These are phyloP conservation scores for Aquilaria yunnanensis DNA, from an alignment of 345 rosid species.

Conservation along the genomic window DNA sequence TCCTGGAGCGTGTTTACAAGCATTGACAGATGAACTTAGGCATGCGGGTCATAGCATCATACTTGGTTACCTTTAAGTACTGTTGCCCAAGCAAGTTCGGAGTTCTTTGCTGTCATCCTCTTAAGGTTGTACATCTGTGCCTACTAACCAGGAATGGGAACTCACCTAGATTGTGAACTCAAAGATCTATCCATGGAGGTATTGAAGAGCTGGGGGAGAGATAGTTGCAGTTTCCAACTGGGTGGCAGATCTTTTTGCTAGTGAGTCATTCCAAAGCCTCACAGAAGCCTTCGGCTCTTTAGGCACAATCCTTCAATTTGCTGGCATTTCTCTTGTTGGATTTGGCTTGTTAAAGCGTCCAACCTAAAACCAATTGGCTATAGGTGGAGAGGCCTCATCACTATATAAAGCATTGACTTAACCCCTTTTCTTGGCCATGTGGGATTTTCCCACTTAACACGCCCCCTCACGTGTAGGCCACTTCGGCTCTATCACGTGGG, in stretches of 20 bases:
- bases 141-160: slow-evolving; percentile 33
- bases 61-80: slow-evolving; percentile 34
- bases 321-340: slow-evolving; percentile 36
- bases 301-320: slow-evolving; percentile 64
- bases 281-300: slow-evolving; percentile 52
- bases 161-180: slow-evolving; percentile 32
- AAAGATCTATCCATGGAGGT: slow-evolving; percentile 27
- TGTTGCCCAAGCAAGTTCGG: slow-evolving; percentile 87
- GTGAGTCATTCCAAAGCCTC: slow-evolving; percentile 47
- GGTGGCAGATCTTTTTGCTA: slow-evolving; percentile 71
- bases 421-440: no score
- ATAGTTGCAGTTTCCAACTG: slow-evolving; percentile 76
- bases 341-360: no score
- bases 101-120: slow-evolving; percentile 50
- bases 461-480: no score
- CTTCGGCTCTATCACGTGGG: no score
- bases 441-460: no score
- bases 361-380: slow-evolving; percentile 54
- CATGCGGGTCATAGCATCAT: slow-evolving; percentile 30
- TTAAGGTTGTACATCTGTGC: slow-evolving; percentile 22
- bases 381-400: slow-evolving; percentile 73
- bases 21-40: slow-evolving; percentile 16
- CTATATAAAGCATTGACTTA: no score
- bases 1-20: slow-evolving; percentile 69
- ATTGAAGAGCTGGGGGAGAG: slow-evolving; percentile 56